Conservation (phyloP, 495 filamentous ascomycete genomes). For the Xylaria cubensis region DNA sequence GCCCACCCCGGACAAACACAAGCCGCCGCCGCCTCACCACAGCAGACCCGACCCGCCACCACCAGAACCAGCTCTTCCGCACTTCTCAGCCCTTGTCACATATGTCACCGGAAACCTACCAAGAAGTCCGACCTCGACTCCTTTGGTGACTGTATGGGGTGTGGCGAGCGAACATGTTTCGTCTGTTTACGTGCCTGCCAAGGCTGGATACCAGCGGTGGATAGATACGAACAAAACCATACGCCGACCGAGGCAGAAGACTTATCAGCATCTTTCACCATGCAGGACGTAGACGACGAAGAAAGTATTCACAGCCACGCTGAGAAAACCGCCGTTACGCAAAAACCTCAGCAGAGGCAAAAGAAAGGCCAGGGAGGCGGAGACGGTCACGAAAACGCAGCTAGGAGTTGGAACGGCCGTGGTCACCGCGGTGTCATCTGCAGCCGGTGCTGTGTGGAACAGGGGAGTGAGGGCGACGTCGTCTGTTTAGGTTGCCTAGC, state of each 20-base stretch:
- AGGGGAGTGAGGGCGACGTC: slow-evolving; percentile 52
- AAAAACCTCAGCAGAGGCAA: slow-evolving; percentile 24
- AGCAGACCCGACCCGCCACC: slow-evolving; percentile 23
- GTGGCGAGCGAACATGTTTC: slow-evolving; percentile 54
- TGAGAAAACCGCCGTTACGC: neutral
- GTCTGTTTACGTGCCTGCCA: slow-evolving; percentile 56
- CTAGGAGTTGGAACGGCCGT: slow-evolving; percentile 40
- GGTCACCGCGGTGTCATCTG: slow-evolving; percentile 52
- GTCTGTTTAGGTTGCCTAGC: slow-evolving; percentile 54
- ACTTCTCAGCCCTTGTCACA: slow-evolving; percentile 53
- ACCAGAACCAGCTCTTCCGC: slow-evolving; percentile 28
- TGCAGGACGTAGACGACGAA: slow-evolving; percentile 48
- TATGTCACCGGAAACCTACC: slow-evolving; percentile 54
- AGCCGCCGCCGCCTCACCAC: slow-evolving; percentile 10
- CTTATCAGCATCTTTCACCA: slow-evolving; percentile 44
- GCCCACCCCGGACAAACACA: slow-evolving; percentile 37
- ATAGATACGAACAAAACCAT: slow-evolving; percentile 7
- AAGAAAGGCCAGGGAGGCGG: slow-evolving; percentile 28
- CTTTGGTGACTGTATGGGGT: slow-evolving; percentile 55
- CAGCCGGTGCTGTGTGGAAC: slow-evolving; percentile 56
- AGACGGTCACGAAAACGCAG: slow-evolving; percentile 17
- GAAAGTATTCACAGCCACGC: slow-evolving; percentile 2
- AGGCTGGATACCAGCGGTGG: slow-evolving; percentile 40
- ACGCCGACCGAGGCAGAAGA: slow-evolving; percentile 26
- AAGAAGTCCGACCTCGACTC: slow-evolving; percentile 57